These are phyloP conservation scores for Podosphaera xanthii DNA, from an alignment of 2,329 filamentous ascomycete genomes.

Conservation along the genomic window DNA sequence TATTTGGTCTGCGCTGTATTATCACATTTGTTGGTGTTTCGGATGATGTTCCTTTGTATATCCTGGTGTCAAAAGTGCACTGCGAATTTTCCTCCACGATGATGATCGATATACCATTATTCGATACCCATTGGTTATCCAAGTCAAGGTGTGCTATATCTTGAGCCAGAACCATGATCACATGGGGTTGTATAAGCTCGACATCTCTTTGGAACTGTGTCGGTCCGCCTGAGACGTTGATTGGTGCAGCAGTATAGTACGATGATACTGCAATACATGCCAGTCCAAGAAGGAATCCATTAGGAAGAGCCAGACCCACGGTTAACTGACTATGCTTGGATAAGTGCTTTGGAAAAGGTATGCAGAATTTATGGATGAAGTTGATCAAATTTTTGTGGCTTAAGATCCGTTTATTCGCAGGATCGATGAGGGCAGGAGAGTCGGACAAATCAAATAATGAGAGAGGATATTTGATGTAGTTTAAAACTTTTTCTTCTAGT, in stretches of 20 bases:
- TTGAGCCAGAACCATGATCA: constrained; percentile 22
- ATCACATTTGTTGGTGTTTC: not conserved
- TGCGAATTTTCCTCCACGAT: constrained; percentile 19
- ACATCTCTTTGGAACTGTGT: constrained; percentile 29
- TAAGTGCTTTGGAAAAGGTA: constrained; percentile 8
- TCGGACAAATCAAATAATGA: not conserved
- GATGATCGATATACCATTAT: constrained; percentile 19
- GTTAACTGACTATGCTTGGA: constrained; percentile 1
- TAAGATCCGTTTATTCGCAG: not conserved
- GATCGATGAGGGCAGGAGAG: constrained; percentile 1
- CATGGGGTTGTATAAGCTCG: constrained; percentile 22
- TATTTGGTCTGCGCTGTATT: constrained; percentile 16
- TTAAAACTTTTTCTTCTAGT: not conserved
- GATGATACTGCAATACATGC: constrained; percentile 25
- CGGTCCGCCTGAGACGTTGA: constrained; percentile 24
- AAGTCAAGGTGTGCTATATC: constrained; percentile 22
- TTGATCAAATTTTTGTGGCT: constrained; percentile 14
- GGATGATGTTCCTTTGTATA: not conserved
- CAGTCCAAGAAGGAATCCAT: constrained; percentile 28
- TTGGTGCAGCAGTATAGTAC: constrained; percentile 28
- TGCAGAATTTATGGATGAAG: constrained; percentile 17
- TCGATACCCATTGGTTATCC: constrained; percentile 14
- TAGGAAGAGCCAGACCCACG: constrained; percentile 26
- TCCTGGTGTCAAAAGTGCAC: constrained; percentile 16
- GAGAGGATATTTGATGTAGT: not conserved